Base-by-base conservation (phyloP, 2,329 filamentous ascomycete genomes). In the Fusarium albosuccineum region DNA sequence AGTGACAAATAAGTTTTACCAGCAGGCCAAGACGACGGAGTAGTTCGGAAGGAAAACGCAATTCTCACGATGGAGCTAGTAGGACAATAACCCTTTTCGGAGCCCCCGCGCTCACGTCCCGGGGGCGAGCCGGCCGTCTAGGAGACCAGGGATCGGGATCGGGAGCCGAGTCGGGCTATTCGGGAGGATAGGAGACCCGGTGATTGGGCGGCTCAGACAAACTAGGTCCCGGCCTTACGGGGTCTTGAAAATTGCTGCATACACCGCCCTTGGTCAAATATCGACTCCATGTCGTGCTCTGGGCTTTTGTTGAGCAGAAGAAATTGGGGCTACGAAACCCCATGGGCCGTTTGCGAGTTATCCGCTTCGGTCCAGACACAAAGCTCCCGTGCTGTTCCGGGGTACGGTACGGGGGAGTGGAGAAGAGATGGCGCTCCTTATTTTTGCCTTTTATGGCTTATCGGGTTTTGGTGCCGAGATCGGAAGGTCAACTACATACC, bases 391-490 rank as follows among this genome's bases (percentile, higher is more conserved):
- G 30, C 13, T 5, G 17, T 22, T 34, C 56, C 16, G 56, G 41
- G 41, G 37, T 39, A 55, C 26, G 41, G 37, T 39, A 55, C 26
- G 30, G 14, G 22, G 30, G 56, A 10, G 33, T 13, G 45, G 16
- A 22, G 8, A 36, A 30, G 34, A 29, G 6, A 26, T 40, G 26
- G 48, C 42, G 16, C 55, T 30, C 56, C 30, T 54, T 46, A 2
- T 60, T 48, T 60, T 60, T 37, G 17, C 56, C 46, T 10, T 41
- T 53, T 60, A 26, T 10, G 53, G 34, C 16, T 4, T 52, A 10
- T 62, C 41, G 41, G 48, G 29, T 48, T 14, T 42, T 30, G 26
- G 3, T 60, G 40, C 45, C 56, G 40, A 44, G n/a, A 9, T 3
- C 9, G 30, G 33, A 10, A 29, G 36, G 17, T 10, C 22, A 22